Conservation (phyloP, 1,284 basidiomycete species). For the Rhodotorula sp. region DNA sequence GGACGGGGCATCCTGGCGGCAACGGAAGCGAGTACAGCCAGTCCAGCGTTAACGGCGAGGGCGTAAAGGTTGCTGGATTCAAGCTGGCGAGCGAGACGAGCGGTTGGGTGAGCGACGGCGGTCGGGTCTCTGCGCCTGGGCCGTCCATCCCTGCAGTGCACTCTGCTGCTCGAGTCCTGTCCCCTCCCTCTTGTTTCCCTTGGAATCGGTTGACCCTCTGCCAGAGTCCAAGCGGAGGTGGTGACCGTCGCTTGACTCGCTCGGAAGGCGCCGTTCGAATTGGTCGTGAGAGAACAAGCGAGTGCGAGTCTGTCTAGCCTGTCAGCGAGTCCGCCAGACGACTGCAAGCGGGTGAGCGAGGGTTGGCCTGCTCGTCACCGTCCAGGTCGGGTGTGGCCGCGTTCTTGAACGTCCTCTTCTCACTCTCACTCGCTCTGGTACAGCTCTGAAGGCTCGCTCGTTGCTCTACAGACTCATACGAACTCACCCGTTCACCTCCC, state of each 20-base stretch:
- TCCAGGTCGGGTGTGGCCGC: neutral
- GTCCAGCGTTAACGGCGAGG: slow-evolving; percentile 7
- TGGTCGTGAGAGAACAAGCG: no score
- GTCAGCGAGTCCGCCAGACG: no score
- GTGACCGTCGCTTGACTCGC: no score
- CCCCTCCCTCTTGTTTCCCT: neutral
- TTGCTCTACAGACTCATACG: neutral
- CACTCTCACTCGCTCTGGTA: neutral
- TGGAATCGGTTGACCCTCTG: no score
- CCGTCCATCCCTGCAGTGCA: neutral
- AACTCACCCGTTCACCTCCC: neutral
- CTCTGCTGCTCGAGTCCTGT: neutral
- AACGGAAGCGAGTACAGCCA: slow-evolving; percentile 34
- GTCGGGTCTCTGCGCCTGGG: neutral
- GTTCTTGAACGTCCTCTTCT: neutral
- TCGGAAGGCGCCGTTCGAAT: no score
- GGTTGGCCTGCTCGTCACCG: neutral
- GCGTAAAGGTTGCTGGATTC: neutral
- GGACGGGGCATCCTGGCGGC: slow-evolving; percentile 13
- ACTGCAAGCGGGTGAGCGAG: no score
- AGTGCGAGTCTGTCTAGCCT: no score
- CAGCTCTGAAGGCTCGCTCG: neutral
- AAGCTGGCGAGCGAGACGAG: neutral
- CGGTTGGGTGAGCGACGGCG: neutral
- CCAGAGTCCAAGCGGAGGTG: no score